These are phyloP conservation scores for Russula virescens DNA, from an alignment of 768 basidiomycete species.

Conservation along the genomic window DNA sequence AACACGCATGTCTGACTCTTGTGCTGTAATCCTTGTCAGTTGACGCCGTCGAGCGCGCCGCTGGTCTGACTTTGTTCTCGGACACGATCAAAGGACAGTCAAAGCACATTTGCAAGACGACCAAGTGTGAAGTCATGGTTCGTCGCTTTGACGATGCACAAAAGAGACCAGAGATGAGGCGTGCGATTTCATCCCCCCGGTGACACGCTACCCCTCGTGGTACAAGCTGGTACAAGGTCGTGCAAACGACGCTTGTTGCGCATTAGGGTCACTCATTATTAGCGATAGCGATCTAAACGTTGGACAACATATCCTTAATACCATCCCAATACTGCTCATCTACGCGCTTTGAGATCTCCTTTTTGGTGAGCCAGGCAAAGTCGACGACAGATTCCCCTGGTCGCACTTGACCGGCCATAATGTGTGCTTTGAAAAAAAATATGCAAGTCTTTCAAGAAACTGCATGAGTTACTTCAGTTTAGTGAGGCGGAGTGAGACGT, in stretches of 20 bases:
- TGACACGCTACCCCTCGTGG: slow-evolving; percentile 6
- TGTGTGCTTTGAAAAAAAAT: slow-evolving; percentile 94
- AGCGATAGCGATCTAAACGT: slow-evolving; percentile 33
- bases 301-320: slow-evolving; percentile 77
- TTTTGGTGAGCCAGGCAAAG: slow-evolving; percentile 92
- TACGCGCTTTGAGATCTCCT: slow-evolving; percentile 76
- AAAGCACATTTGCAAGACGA: slow-evolving; percentile 83
- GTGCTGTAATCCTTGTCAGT: slow-evolving; percentile 43
- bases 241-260: not conserved
- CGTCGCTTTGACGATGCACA: slow-evolving; percentile 88
- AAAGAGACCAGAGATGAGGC: slow-evolving; percentile 52
- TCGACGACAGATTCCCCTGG: slow-evolving; percentile 54
- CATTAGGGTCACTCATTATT: slow-evolving; percentile 9
- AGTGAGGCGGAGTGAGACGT: not conserved
- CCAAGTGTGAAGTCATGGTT: slow-evolving; percentile 84
- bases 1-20: not conserved
- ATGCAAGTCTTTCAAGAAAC: slow-evolving; percentile 47
- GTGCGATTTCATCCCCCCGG: slow-evolving; percentile 45
- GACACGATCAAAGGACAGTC: slow-evolving; percentile 66
- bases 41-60: slow-evolving; percentile 85
- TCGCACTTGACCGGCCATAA: slow-evolving; percentile 79
- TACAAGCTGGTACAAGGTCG: not conserved
- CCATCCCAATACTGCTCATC: slow-evolving; percentile 66
- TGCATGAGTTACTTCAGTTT: not conserved
- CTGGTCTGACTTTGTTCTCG: slow-evolving; percentile 85